Percentiles rank a stretch among this genome's conserved stretches.
These are phyloP conservation scores for Jackrogersella multiformis DNA, from an alignment of 495 filamentous ascomycete species.

Conservation along the genomic window DNA sequence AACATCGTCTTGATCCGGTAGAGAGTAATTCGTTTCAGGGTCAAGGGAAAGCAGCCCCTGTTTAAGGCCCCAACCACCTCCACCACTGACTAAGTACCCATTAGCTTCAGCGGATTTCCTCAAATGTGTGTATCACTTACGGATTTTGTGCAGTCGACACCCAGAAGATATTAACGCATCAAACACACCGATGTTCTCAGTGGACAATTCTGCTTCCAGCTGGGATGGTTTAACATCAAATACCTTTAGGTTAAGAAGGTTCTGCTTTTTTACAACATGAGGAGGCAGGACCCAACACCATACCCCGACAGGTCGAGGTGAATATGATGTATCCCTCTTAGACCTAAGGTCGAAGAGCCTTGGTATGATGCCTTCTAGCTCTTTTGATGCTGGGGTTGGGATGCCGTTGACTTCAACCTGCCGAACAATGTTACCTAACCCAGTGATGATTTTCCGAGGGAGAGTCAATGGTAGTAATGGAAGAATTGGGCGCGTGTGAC, in stretches of 20 bases:
- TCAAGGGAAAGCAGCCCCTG: conserved; percentile 84
- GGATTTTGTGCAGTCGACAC: conserved; percentile 68
- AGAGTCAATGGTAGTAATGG: conserved; percentile 72
- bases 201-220: conserved; percentile 33
- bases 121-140: conserved; percentile 48
- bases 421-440: conserved; percentile 86
- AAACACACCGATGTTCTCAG: conserved; percentile 30
- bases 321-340: conserved; percentile 11
- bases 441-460: conserved; percentile 68
- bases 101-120: conserved; percentile 19
- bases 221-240: conserved; percentile 31
- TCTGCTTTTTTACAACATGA: conserved; percentile 25
- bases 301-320: conserved; percentile 65
- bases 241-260: conserved; percentile 33
- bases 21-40: conserved; percentile 64
- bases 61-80: conserved; percentile 91
- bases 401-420: conserved; percentile 63
- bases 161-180: conserved; percentile 53
- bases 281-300: conserved; percentile 77
- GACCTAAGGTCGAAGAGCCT: conserved; percentile 61
- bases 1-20: conserved; percentile 41
- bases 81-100: conserved; percentile 73
- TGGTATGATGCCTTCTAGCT: conserved; percentile 74
- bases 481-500: conserved; percentile 44
- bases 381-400: conserved; percentile 73